Percentiles rank a stretch among this genome's conserved stretches.
Evolutionary conservation across 2,329 filamentous ascomycete species (phyloP).

Genomic region (Zymoseptoria brevis): DNA sequence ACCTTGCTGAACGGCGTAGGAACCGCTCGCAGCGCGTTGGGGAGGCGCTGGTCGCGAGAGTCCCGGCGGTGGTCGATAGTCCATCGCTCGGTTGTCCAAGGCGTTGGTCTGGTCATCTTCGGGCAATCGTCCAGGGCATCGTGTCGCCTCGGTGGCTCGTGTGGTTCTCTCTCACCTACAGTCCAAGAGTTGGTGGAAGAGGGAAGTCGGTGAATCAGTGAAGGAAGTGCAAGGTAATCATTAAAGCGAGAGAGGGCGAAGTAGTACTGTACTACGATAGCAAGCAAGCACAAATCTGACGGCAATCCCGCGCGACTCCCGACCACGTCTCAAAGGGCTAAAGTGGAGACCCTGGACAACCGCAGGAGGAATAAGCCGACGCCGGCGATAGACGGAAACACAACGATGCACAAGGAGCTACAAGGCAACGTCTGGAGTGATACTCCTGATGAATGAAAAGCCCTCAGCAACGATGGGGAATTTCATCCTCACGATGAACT

Average conservation of each 20-base stretch:
- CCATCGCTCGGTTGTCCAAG: slow-evolving; percentile 21
- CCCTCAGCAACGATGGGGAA: no score
- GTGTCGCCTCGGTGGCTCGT: not conserved
- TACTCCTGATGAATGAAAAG: no score
- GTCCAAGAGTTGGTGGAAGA: not conserved
- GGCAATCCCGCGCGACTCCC: no score
- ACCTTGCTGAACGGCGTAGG: slow-evolving; percentile 17
- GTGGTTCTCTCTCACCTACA: not conserved
- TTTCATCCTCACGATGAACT: no score
- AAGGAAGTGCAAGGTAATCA: no score
- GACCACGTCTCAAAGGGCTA: no score
- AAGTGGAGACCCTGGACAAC: no score
- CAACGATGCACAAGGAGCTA: no score
- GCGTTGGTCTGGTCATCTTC: slow-evolving; percentile 5
- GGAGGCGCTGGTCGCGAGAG: slow-evolving; percentile 19
- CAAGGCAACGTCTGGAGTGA: no score
- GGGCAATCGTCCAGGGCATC: not conserved
- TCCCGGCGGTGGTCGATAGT: slow-evolving; percentile 19
- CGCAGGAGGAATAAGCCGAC: no score
- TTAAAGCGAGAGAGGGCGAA: not conserved
- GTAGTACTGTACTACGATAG: not conserved
- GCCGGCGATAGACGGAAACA: no score
- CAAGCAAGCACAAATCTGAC: no score
- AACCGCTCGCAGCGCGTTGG: slow-evolving; percentile 22
- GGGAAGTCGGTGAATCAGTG: not conserved